Percentiles rank a stretch among this genome's conserved stretches.
These are phyloP conservation scores for Asparagopsis taxiformis DNA, from an alignment of 31 red algal species.

Conservation along the genomic window DNA sequence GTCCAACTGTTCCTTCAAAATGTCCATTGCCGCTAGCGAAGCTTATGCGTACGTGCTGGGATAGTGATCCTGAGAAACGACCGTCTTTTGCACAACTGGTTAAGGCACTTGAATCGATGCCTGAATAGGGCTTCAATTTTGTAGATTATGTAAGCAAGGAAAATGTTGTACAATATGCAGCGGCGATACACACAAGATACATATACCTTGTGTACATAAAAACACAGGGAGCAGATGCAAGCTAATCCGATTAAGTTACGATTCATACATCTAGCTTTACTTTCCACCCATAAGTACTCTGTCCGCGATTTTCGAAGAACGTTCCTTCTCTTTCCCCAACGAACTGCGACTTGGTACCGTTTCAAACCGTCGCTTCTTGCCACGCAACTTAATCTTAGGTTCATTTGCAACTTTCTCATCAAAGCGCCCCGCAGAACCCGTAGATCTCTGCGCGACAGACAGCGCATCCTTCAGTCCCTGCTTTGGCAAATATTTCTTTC, in stretches of 20 bases:
- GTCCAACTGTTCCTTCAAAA: conserved; percentile 58
- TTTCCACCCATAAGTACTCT: conserved; percentile 16
- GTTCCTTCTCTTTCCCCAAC: conserved; percentile 53
- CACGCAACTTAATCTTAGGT: conserved; percentile 34
- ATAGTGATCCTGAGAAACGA: conserved; percentile 60
- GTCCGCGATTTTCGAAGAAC: conserved; percentile 44
- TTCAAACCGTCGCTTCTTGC: conserved; percentile 47
- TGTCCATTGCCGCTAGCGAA: conserved; percentile 67
- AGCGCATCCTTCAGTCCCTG: conserved; percentile 45
- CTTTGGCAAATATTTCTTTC: conserved; percentile 57
- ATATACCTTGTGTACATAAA: no score
- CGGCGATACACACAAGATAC: background rate
- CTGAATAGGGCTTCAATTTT: conserved; percentile 29
- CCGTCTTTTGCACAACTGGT: conserved; percentile 72
- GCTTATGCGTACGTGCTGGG: conserved; percentile 81
- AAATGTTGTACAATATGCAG: background rate
- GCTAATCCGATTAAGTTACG: no score
- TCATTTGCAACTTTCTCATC: conserved; percentile 62
- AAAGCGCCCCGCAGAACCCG: conserved; percentile 70
- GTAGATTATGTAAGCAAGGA: background rate
- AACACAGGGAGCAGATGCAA: no score
- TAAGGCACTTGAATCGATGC: conserved; percentile 54
- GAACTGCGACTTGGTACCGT: conserved; percentile 28
- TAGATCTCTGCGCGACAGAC: conserved; percentile 56
- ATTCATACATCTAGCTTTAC: no score